A percentile compares a stretch with the other conserved stretches of the same genome.
These are phyloP conservation scores for Boletales sp. DNA, from an alignment of 768 basidiomycete species.

Conservation along the genomic window DNA sequence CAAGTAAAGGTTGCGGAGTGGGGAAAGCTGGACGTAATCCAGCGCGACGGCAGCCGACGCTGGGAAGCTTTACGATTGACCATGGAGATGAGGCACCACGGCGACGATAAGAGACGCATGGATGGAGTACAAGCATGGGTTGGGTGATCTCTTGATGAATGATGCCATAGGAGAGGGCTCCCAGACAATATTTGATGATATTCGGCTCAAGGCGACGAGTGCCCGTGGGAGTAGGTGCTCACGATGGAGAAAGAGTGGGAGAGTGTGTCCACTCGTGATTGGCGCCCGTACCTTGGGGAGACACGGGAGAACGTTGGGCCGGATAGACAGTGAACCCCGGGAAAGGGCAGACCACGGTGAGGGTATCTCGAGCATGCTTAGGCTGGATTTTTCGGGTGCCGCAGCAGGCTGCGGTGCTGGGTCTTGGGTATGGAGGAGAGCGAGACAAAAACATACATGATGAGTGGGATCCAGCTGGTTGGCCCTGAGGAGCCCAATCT, in stretches of 20 bases:
- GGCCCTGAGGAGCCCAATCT: slow-evolving; percentile 7
- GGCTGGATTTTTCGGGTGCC: not conserved
- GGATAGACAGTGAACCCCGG: no score
- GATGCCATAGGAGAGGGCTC: no score
- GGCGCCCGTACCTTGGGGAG: slow-evolving; percentile 7
- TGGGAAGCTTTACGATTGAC: slow-evolving; percentile 11
- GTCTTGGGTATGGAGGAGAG: slow-evolving; percentile 6
- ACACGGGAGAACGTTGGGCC: no score
- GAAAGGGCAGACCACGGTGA: no score
- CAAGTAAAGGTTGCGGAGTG: not conserved
- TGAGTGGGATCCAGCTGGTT: not conserved
- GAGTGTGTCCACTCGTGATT: slow-evolving; percentile 1
- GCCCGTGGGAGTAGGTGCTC: not conserved
- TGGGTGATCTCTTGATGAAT: not conserved
- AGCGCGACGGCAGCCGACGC: not conserved
- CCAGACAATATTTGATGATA: no score
- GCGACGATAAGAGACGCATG: not conserved
- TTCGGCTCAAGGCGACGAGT: no score
- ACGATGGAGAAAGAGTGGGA: no score
- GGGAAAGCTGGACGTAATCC: slow-evolving; percentile 9
- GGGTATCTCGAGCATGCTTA: not conserved
- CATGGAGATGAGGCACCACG: slow-evolving; percentile 1
- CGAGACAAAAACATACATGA: not conserved
- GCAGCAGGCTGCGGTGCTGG: slow-evolving; percentile 2
- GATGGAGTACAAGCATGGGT: not conserved